These are phyloP conservation scores for Quercus agrifolia DNA, from an alignment of 306 rosid species.

Conservation along the genomic window DNA sequence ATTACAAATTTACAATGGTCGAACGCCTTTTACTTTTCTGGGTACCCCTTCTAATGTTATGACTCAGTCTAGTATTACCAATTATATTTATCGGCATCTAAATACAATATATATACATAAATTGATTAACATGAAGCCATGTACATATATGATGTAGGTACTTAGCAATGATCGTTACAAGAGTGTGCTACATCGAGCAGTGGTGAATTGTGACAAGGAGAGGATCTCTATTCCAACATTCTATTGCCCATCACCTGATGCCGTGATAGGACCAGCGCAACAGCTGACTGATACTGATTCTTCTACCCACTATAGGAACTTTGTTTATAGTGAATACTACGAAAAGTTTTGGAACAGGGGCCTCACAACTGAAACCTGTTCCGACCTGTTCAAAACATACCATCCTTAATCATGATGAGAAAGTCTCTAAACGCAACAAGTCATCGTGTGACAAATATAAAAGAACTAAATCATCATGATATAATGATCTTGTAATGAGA, in stretches of 20 bases:
- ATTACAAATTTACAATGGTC: not conserved
- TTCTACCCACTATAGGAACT: constrained; percentile 6
- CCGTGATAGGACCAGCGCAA: constrained; percentile 18
- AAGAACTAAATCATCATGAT: too few relatives aligned
- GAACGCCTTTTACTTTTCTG: too few relatives aligned
- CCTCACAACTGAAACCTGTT: not conserved
- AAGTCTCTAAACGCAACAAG: too few relatives aligned
- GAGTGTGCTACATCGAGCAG: constrained; percentile 31
- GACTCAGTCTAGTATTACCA: too few relatives aligned
- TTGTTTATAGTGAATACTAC: constrained; percentile 21
- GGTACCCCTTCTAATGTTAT: too few relatives aligned
- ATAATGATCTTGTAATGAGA: too few relatives aligned
- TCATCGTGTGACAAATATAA: too few relatives aligned
- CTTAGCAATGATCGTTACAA: constrained; percentile 25
- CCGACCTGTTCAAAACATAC: constrained; percentile 12
- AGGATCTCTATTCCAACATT: constrained; percentile 36
- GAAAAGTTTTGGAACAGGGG: constrained; percentile 22
- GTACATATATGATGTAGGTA: not conserved
- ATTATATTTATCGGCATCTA: too few relatives aligned
- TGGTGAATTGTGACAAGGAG: constrained; percentile 23
- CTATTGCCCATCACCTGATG: constrained; percentile 30
- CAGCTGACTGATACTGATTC: not conserved
- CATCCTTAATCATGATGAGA: not conserved
- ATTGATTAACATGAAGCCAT: too few relatives aligned
- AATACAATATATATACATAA: too few relatives aligned